Conservation (phyloP, 2,329 filamentous ascomycete species). For the Ophiostoma angusticollis region DNA sequence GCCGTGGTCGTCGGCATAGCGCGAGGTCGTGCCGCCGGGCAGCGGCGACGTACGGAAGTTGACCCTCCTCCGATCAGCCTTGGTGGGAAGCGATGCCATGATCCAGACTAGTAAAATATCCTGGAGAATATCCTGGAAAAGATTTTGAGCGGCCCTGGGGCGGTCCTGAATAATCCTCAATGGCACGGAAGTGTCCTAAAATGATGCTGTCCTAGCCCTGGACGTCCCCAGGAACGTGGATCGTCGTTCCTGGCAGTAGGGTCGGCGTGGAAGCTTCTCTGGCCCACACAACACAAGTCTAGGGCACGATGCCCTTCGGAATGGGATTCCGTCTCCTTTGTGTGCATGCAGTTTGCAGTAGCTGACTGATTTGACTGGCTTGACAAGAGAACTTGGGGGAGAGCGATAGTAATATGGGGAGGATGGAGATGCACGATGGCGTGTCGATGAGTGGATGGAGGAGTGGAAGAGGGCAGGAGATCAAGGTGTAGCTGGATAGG, state of each 20-base stretch:
- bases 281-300: constrained; percentile 5
- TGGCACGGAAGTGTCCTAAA: not conserved
- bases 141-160: not conserved
- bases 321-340: not conserved
- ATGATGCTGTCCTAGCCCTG: not conserved
- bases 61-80: constrained; percentile 18
- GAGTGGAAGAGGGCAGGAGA: not conserved
- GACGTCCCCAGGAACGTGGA: too few relatives aligned
- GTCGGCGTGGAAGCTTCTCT: too few relatives aligned
- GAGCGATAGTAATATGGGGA: constrained; percentile 15
- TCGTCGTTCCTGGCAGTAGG: too few relatives aligned
- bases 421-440: constrained; percentile 16
- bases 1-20: constrained; percentile 21
- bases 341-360: constrained; percentile 7
- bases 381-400: constrained; percentile 10
- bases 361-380: constrained; percentile 1
- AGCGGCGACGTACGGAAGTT: constrained; percentile 21
- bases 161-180: not conserved
- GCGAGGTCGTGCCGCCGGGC: constrained; percentile 18
- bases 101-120: too few relatives aligned
- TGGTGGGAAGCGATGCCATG: too few relatives aligned
- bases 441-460: constrained; percentile 21
- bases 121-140: constrained; percentile 8
- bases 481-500: not conserved
- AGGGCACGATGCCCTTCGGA: constrained; percentile 1